Evolutionary conservation across 352 stramenopile species (phyloP), one percentile per base, ranked within the genome.

Genomic region (Phytopythium mirpurense): DNA sequence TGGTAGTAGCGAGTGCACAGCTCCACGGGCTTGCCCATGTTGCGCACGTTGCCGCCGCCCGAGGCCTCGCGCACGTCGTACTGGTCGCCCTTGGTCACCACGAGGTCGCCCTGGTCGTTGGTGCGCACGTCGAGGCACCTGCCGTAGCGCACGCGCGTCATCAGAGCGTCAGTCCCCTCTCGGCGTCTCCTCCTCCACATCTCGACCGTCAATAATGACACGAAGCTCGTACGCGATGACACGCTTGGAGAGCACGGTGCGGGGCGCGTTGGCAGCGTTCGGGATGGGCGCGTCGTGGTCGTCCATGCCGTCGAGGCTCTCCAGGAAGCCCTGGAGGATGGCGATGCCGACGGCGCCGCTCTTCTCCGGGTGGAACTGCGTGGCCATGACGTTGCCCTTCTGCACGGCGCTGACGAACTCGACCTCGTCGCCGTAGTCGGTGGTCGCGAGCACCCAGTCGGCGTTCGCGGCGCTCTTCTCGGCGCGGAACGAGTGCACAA

Each of bases 311-410:
- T 29, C 46, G 34, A 60, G 64, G 60, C 73, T 90, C 60, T 98
- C 88, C 6, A 99, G 67, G 64, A 98, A 99, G 32, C 87, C 83
- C 54, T 89, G 86, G 15, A 99, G 59, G 29, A 98, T 88, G 40
- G 86, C 72, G 47, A 99, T 86, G 18, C 96, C 96, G 55, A 94
- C 73, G 1, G 59, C 63, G 16, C 96, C 96, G 72, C 90, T 98
- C 75, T 99, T 99, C 67, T 99, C 97, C 7, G 97, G 97, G 80
- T 99, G 97, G 72, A 99, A 99, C 67, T 99, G 97, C 47, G 91
- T 98, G n/a, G 94, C 97, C 60, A 98, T 90, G 41, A 99, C 89
- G 62, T 97, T 97, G 40, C 96, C 96, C 60, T 94, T 90, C 64
- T 98, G 92, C 18, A 99, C 80, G 32, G 90, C 75, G 56, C 83